These are phyloP conservation scores for Colletotrichum godetiae DNA, from an alignment of 2,329 filamentous ascomycete species.

Conservation along the genomic window DNA sequence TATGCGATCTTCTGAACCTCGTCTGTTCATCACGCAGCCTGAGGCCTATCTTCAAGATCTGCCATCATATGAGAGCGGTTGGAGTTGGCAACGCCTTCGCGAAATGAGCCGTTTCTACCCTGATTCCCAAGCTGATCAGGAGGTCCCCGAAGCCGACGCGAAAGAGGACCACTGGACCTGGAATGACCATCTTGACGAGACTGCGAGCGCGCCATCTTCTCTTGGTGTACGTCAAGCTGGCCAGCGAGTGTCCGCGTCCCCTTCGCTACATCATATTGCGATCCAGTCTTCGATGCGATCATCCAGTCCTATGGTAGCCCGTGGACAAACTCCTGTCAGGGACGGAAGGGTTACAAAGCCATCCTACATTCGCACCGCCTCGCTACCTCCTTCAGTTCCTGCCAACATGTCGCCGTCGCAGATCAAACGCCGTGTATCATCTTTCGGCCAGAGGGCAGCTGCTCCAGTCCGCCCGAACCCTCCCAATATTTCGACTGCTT, in stretches of 20 bases:
- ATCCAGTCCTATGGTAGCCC: slow-evolving; percentile 48
- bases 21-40: slow-evolving; percentile 81
- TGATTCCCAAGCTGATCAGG: slow-evolving; percentile 48
- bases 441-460: slow-evolving; percentile 47
- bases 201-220: slow-evolving; percentile 57
- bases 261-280: slow-evolving; percentile 53
- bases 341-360: slow-evolving; percentile 57
- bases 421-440: slow-evolving; percentile 58
- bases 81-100: slow-evolving; percentile 78
- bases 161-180: slow-evolving; percentile 76
- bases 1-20: slow-evolving; percentile 76
- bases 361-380: slow-evolving; percentile 62
- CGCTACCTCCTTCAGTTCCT: slow-evolving; percentile 58
- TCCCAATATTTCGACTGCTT: slow-evolving; percentile 37
- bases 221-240: slow-evolving; percentile 55
- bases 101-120: slow-evolving; percentile 69
- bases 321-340: slow-evolving; percentile 54
- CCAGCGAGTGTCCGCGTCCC: slow-evolving; percentile 54
- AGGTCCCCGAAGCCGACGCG: slow-evolving; percentile 71
- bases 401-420: slow-evolving; percentile 52
- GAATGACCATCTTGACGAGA: slow-evolving; percentile 72
- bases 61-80: slow-evolving; percentile 64
- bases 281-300: slow-evolving; percentile 49
- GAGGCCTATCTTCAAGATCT: slow-evolving; percentile 78
- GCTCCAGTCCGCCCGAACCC: slow-evolving; percentile 41